A percentile compares a stretch with the other conserved stretches of the same genome.
Conservation (phyloP, 2,329 filamentous ascomycete species). For the Torrubiellomyces zombiae region DNA sequence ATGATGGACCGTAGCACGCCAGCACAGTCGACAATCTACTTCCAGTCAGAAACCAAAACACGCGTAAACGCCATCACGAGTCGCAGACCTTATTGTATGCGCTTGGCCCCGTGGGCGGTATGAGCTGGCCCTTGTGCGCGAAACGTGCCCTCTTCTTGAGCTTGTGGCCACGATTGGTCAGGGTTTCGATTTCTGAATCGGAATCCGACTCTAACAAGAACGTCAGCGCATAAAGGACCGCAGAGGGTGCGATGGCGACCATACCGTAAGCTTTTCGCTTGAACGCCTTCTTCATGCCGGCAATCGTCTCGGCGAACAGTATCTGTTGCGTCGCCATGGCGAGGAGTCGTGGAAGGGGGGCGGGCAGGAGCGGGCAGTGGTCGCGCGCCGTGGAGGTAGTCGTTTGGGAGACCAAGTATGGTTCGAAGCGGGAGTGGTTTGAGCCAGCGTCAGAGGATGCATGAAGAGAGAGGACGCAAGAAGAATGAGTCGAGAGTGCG, state of each 20-base stretch:
- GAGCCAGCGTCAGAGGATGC: too few relatives aligned
- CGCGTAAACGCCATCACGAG: slow-evolving; percentile 3
- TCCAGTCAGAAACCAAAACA: slow-evolving; percentile 2
- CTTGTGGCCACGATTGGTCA: slow-evolving; percentile 63
- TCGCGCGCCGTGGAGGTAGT: too few relatives aligned
- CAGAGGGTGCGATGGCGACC: slow-evolving; percentile 4
- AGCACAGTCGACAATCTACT: slow-evolving; percentile 53
- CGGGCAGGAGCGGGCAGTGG: background rate
- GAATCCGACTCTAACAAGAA: slow-evolving; percentile 48
- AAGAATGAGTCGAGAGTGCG: too few relatives aligned
- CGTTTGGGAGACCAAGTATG: too few relatives aligned
- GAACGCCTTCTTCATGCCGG: slow-evolving; percentile 50
- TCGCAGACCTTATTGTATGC: slow-evolving; percentile 52
- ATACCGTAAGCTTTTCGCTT: slow-evolving; percentile 47
- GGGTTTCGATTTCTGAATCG: slow-evolving; percentile 52
- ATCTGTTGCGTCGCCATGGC: slow-evolving; percentile 37
- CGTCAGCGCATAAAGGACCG: slow-evolving; percentile 1
- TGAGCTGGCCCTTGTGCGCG: slow-evolving; percentile 52
- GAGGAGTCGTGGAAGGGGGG: background rate
- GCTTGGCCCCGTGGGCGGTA: slow-evolving; percentile 46
- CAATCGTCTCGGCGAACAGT: slow-evolving; percentile 48
- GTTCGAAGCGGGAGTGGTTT: too few relatives aligned
- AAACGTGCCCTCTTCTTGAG: slow-evolving; percentile 60
- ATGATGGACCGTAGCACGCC: slow-evolving; percentile 60
- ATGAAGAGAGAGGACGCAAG: too few relatives aligned